Evolutionary conservation across 164 flowering plant genomes (phyloP).

Genomic region (Paratinospora sagittata): DNA sequence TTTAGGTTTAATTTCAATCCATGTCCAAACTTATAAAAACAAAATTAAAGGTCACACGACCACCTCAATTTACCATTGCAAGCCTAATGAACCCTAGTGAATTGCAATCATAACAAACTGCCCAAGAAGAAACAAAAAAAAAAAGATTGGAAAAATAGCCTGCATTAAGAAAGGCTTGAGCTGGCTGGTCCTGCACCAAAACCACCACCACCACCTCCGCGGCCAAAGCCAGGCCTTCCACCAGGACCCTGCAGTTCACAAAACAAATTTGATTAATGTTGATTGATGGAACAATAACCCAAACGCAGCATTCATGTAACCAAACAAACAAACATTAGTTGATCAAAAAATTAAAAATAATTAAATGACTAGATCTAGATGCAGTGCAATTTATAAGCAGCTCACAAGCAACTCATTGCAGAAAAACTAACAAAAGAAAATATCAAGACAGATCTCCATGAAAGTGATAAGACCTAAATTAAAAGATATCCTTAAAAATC

Average conservation of each 20-base stretch:
- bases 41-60: slow-evolving; percentile 1
- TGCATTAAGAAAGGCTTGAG: slow-evolving; percentile 4
- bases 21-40: not conserved
- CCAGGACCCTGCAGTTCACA: slow-evolving; percentile 19
- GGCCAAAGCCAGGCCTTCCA: slow-evolving; percentile 28
- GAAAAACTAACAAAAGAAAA: too few relatives aligned
- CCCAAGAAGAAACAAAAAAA: not conserved
- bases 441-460: too few relatives aligned
- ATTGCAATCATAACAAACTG: not conserved
- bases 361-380: too few relatives aligned
- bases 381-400: too few relatives aligned
- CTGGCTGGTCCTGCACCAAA: slow-evolving; percentile 11
- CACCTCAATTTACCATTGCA: not conserved
- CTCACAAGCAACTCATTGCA: too few relatives aligned
- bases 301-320: not conserved
- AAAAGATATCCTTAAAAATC: too few relatives aligned
- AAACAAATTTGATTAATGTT: not conserved
- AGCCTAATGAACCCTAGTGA: not conserved
- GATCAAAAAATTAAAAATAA: too few relatives aligned
- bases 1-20: not conserved
- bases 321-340: too few relatives aligned
- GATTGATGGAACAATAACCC: not conserved
- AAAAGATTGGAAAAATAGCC: not conserved
- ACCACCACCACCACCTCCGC: slow-evolving; percentile 30
- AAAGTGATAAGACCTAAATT: too few relatives aligned